Base-by-base conservation (phyloP, 2,329 filamentous ascomycete genomes). In the Colletotrichum musicola region DNA sequence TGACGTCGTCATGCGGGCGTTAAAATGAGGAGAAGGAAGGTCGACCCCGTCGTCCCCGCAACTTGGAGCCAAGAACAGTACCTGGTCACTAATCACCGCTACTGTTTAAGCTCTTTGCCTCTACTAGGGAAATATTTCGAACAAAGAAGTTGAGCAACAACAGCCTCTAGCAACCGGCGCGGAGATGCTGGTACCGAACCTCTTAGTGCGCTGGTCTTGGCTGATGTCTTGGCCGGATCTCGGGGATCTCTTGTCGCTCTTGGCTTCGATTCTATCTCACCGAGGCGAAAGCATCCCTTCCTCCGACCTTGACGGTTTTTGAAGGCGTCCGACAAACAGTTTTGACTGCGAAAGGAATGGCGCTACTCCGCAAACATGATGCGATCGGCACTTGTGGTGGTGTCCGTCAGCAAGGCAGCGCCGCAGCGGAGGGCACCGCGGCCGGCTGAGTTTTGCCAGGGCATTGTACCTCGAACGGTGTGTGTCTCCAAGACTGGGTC, bases 1-100 rank as follows among this genome's bases (percentile, higher is more conserved):
- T 56, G 50, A 56, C 42, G 63, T 62, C 58, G 53, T 44, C 58
- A 20, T 54, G 63, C 57, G 13, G 57, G 49, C 40, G 27, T 61
- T 7, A 30, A 13, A 42, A 62, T 55, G 58, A 66, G 50, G 22
- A 62, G 63, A 35, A 49, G 12, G 12, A 25, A 6, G 47, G 25
- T 22, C 35, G 27, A 50, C 18, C 50, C 58, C 18, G n/a, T 22
- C 12, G n/a, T 49, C 25, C 20, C 25, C 56, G n/a, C 42, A 53
- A 13, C 38, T 22, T n/a, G 12, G 18, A 54, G 12, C 14, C 22
- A 35, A 35, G 30, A 35, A 35, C 30, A 35, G 6, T 7, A 10
- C 30, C 30, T 35, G 6, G 6, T 25, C 22, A 25, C 22, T 9
- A 9, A 10, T 35, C 30, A 7, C 7, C 10, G 30, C 30, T 35